Evolutionary conservation across 2,329 filamentous ascomycete genomes (phyloP), one percentile per base, ranked within the genome.

Genomic region (Colletotrichum cordylinicola): DNA sequence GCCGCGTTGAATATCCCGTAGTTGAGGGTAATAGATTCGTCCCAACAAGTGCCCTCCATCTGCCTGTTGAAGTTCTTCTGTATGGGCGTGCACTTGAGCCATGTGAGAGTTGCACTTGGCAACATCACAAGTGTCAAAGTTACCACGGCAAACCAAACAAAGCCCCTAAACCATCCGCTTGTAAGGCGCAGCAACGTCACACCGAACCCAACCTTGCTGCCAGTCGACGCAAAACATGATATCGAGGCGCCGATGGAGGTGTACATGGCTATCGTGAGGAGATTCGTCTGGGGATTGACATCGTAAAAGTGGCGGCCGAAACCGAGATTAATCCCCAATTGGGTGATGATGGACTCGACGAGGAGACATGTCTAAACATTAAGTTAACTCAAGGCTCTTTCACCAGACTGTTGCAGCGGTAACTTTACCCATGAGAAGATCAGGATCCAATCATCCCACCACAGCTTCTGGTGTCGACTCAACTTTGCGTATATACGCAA

Each of bases 101-200:
- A 81, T 9, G 78, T 77, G 62, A 81, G 73, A 18, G 77, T 56
- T 7, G 76, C 70, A 24, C 81, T 71, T 16, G 80, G 79, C 16
- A 78, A 75, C 43, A 79, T 66, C 18, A 79, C 71, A 52, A 78
- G 65, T 12, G 79, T 39, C 55, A 81, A 60, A 62, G 77, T 79
- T n/a, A 75, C 70, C 31, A 82, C 78, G 31, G 80, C 77, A 66
- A 79, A 78, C 81, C 81, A 82, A 9, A 83, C 77, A n/a, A 79
- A 64, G 13, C 55, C 58, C 31, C 78, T 76, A 75, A 79, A 79
- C 76, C 79, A 77, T 24, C 78, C 77, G 2, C 67, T 70, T 24
- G 82, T 77, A 48, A 81, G 77, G 21, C 82, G 81, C 31, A 83
- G 78, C 15, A 83, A 68, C n/a, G 80, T 81, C 18, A 81, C 67